phyloP scores from a whole-genome alignment of 495 filamentous ascomycete genomes.

The Cercophora newfieldiana region DNA sequence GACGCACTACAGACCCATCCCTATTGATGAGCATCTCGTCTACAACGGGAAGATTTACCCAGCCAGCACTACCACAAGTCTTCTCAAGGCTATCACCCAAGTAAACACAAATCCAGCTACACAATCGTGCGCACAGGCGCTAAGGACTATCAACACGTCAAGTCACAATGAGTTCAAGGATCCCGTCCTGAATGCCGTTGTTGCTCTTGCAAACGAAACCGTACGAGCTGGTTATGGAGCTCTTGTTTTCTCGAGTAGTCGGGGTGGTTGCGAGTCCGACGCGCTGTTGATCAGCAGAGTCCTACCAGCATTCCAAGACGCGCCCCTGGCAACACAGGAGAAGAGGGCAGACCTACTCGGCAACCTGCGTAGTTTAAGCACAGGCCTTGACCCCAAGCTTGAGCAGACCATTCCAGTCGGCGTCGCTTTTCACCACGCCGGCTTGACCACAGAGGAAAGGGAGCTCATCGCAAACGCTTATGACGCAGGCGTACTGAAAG shows the following conservation, averaged over 20 bases:
- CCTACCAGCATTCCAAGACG: constrained; percentile 49
- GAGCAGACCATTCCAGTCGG: constrained; percentile 64
- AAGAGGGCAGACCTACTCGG: constrained; percentile 65
- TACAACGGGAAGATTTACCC: constrained; percentile 71
- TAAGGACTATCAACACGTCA: constrained; percentile 56
- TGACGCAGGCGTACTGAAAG: constrained; percentile 66
- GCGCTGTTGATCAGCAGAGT: constrained; percentile 64
- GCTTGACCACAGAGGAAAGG: constrained; percentile 77
- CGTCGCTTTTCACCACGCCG: constrained; percentile 79
- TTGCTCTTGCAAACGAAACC: constrained; percentile 68
- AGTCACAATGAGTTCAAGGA: constrained; percentile 61
- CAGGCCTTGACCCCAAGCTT: constrained; percentile 67
- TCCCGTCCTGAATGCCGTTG: constrained; percentile 65
- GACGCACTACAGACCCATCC: constrained; percentile 72
- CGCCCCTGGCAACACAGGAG: constrained; percentile 51
- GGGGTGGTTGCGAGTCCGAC: constrained; percentile 63
- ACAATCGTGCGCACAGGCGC: constrained; percentile 29
- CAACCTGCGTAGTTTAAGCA: constrained; percentile 65
- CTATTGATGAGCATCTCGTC: constrained; percentile 75
- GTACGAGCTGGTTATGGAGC: constrained; percentile 67
- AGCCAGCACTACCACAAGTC: constrained; percentile 58
- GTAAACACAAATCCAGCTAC: constrained; percentile 43
- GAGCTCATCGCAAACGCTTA: constrained; percentile 74
- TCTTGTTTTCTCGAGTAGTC: constrained; percentile 74
- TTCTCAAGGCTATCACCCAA: constrained; percentile 63